Base-by-base conservation (phyloP, 805 yeast genomes). In the Candida ipomoeae region DNA sequence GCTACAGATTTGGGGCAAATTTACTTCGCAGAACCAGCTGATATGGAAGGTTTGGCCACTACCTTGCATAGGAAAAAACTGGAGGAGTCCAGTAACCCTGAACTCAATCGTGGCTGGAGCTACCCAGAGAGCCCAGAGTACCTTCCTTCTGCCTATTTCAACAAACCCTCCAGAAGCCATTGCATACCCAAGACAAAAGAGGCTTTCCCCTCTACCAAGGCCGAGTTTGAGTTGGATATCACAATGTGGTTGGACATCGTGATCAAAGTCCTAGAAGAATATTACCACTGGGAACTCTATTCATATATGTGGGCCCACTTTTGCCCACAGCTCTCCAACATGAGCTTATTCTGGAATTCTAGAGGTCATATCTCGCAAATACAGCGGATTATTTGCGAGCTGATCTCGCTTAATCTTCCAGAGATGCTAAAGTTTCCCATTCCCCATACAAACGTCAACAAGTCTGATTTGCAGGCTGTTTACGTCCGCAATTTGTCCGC, bases 231-330 rank as follows among this genome's bases (percentile, higher is more conserved):
- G 20, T 55, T 83, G 20, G 81, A 80, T 53, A 67, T 81, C n/a
- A 60, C 73, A 4, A 61, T 63, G 14, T 80, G 90, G 85, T 63
- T 85, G 7, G 60, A 70, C 0, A 52, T 82, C 11, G 79, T 83
- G 5, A 62, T 78, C 10, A 66, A 69, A 6, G 70, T 83, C 0
- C 60, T 87, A 55, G 77, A 77, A 11, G 69, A 71, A 3, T 82
- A 82, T 37, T 71, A 79, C 15, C 77, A 79, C 52, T 87, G 92
- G 94, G 92, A 85, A 54, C 62, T 81, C 0, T 87, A 83, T 62
- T 81, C 90, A 0, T 85, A 73, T 58, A 64, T 82, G 1, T 70
- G 84, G 73, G 80, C 86, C 0, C 89, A 85, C 63, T 73, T 87
- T 48, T 83, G 89, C 58, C 80, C 88, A 0, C 95, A 87, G 59